A percentile compares a stretch with the other conserved stretches of the same genome.
phyloP scores from a whole-genome alignment of 2,329 filamentous ascomycete genomes.

The Endothia cerciana region DNA sequence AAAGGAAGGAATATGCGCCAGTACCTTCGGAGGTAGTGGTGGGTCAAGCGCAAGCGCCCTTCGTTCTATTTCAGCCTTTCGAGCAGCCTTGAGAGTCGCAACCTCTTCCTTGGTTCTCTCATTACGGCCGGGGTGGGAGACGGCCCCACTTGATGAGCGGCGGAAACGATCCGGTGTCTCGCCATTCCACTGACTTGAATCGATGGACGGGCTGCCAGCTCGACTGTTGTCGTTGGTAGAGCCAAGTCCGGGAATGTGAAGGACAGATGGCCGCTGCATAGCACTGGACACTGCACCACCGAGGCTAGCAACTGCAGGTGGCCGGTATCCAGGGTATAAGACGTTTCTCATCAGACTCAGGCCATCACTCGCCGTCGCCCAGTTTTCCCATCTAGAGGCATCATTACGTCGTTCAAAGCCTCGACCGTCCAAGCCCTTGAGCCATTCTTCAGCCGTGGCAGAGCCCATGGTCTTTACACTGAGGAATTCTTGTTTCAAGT shows the following conservation, averaged over 20 bases:
- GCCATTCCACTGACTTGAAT: conserved; percentile 17
- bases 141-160: conserved; percentile 25
- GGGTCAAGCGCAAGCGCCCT: conserved; percentile 69
- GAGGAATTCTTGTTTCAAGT: conserved; percentile 64
- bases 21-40: conserved; percentile 63
- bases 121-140: conserved; percentile 34
- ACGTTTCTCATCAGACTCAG: conserved; percentile 43
- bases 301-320: not conserved
- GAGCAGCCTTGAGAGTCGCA: conserved; percentile 64
- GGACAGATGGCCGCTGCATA: not conserved
- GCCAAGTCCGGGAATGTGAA: conserved; percentile 24
- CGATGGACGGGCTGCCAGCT: conserved; percentile 22
- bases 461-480: conserved; percentile 68
- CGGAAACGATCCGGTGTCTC: conserved; percentile 30
- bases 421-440: conserved; percentile 70
- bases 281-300: not conserved
- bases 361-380: conserved; percentile 55
- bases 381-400: conserved; percentile 74
- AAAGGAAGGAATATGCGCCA: conserved; percentile 74
- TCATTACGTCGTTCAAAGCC: conserved; percentile 65
- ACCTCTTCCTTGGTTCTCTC: conserved; percentile 66
- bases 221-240: conserved; percentile 12
- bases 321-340: conserved; percentile 32
- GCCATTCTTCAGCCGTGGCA: conserved; percentile 75
- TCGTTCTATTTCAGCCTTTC: conserved; percentile 72